Conservation (phyloP, 2,329 filamentous ascomycete genomes). For the Monosporascus sp. region DNA sequence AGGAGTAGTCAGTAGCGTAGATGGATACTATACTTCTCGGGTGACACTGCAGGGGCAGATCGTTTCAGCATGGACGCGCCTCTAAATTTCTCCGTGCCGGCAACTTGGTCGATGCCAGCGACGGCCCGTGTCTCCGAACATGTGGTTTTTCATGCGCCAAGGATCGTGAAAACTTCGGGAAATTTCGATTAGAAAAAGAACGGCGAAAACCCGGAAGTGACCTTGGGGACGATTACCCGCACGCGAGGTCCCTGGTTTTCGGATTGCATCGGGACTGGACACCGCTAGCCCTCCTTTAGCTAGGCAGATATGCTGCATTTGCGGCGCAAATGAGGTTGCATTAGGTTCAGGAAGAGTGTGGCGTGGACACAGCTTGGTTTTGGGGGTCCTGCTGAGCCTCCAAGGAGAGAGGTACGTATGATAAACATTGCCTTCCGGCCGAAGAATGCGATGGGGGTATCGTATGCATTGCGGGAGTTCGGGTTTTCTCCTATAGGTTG, state of each 20-base stretch:
- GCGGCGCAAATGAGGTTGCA: background rate
- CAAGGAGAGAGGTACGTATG: too few relatives aligned
- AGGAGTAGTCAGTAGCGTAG: slow-evolving; percentile 6
- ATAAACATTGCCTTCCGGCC: too few relatives aligned
- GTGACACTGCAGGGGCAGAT: background rate
- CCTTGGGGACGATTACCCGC: background rate
- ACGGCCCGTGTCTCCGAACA: slow-evolving; percentile 23
- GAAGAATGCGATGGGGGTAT: too few relatives aligned
- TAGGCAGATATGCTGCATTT: background rate
- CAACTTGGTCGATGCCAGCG: slow-evolving; percentile 21
- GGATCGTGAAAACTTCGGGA: background rate
- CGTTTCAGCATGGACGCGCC: background rate
- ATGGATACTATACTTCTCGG: background rate
- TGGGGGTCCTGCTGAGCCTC: too few relatives aligned
- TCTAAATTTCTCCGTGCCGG: slow-evolving; percentile 17
- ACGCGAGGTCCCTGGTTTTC: background rate
- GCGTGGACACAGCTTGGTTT: too few relatives aligned
- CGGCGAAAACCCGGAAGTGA: background rate
- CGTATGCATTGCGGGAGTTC: too few relatives aligned
- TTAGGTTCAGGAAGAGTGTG: background rate
- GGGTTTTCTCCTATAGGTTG: too few relatives aligned
- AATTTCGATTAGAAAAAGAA: slow-evolving; percentile 1
- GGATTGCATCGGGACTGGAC: background rate
- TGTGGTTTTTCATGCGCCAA: slow-evolving; percentile 2
- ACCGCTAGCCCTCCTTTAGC: background rate